Conservation (phyloP, 2,329 filamentous ascomycete species). For the Colletotrichum brevisporum region DNA sequence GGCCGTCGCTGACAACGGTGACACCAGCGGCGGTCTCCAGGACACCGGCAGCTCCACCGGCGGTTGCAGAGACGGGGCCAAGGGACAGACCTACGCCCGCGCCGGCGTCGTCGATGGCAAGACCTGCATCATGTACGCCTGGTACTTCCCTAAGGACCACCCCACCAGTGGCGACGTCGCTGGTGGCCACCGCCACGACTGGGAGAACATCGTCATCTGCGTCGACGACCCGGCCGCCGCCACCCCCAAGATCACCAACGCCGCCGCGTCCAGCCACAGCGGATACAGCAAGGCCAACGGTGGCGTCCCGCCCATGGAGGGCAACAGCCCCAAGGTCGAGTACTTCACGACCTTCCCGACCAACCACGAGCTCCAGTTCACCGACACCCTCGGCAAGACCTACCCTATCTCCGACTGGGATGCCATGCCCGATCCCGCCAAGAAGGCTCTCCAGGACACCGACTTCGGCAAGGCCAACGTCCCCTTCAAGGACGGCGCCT, state of each 20-base stretch:
- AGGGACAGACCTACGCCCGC: conserved; percentile 57
- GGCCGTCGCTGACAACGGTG: conserved; percentile 11
- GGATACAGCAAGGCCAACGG: conserved; percentile 48
- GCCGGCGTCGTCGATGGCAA: conserved; percentile 46
- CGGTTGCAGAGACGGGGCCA: conserved; percentile 49
- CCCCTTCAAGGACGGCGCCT: conserved; percentile 54
- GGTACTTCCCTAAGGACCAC: conserved; percentile 63
- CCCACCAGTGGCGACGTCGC: conserved; percentile 47
- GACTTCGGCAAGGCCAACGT: conserved; percentile 59
- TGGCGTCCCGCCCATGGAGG: conserved; percentile 37
- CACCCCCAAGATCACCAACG: conserved; percentile 51
- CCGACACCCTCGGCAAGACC: conserved; percentile 51
- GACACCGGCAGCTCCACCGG: conserved; percentile 48
- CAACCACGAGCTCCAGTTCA: conserved; percentile 56
- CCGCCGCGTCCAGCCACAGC: conserved; percentile 56
- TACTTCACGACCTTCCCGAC: conserved; percentile 50
- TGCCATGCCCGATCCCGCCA: conserved; percentile 49
- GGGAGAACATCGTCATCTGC: conserved; percentile 54
- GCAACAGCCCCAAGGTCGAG: conserved; percentile 47
- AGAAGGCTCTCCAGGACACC: conserved; percentile 52
- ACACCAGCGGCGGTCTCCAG: conserved; percentile 51
- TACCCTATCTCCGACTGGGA: conserved; percentile 61
- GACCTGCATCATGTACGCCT: conserved; percentile 58
- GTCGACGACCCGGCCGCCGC: conserved; percentile 45
- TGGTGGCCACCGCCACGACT: conserved; percentile 57